These are phyloP conservation scores for Blastocystis sp. DNA, from an alignment of 352 stramenopile species.

Conservation along the genomic window DNA sequence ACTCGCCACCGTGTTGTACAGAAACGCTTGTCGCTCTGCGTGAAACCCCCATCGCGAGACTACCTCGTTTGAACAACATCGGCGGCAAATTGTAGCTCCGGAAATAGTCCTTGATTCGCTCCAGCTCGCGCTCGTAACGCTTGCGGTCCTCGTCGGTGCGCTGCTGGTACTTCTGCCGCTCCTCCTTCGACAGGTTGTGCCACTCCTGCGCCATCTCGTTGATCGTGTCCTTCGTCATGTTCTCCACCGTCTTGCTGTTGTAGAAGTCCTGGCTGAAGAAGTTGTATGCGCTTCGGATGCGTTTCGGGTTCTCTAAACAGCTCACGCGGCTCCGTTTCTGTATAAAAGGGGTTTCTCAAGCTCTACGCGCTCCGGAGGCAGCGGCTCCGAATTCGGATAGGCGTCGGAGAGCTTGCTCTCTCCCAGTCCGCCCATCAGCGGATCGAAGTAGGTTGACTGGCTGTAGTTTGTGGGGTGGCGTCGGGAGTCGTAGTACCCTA, in stretches of 20 bases:
- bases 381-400: not conserved
- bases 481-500: not conserved
- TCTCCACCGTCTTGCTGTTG: not conserved
- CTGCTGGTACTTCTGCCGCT: not conserved
- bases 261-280: conserved; percentile 45
- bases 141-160: not conserved
- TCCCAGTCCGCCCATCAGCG: too few relatives aligned
- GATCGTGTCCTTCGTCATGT: not conserved
- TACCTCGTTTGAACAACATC: conserved; percentile 29
- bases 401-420: too few relatives aligned
- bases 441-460: too few relatives aligned
- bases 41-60: not conserved
- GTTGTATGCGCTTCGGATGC: conserved; percentile 43
- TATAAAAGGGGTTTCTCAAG: not conserved
- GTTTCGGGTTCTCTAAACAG: conserved; percentile 2
- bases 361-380: not conserved
- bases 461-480: not conserved
- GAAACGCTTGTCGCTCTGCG: not conserved
- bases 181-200: conserved; percentile 12
- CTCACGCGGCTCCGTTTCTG: not conserved
- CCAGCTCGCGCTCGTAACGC: not conserved
- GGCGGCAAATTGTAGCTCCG: not conserved
- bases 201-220: not conserved
- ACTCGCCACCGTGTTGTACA: not conserved
- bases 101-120: not conserved